A percentile compares a stretch with the other conserved stretches of the same genome.
phyloP scores from a whole-genome alignment of 2,329 filamentous ascomycete species.

The Elsinoe perseae region DNA sequence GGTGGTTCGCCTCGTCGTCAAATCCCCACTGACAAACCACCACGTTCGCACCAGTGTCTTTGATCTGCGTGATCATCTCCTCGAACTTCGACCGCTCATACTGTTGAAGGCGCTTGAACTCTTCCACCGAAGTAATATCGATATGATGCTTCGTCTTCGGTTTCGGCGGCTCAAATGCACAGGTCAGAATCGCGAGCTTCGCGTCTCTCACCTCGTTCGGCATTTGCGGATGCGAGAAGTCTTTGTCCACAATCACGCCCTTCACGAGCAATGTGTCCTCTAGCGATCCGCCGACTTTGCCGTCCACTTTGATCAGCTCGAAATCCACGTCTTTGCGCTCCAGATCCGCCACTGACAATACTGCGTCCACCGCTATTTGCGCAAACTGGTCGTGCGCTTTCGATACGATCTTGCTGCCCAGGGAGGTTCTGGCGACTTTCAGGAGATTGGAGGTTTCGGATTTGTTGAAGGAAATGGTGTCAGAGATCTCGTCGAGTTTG shows the following conservation, averaged over 20 bases:
- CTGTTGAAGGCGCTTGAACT: slow-evolving; percentile 94
- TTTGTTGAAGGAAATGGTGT: slow-evolving; percentile 76
- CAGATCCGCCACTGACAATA: slow-evolving; percentile 90
- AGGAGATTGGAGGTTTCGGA: slow-evolving; percentile 77
- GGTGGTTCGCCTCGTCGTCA: slow-evolving; percentile 96
- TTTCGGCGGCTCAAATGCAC: slow-evolving; percentile 97
- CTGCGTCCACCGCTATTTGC: slow-evolving; percentile 93
- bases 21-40: slow-evolving; percentile 99
- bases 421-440: slow-evolving; percentile 89
- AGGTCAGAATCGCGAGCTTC: slow-evolving; percentile 95
- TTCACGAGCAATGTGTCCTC: slow-evolving; percentile 94
- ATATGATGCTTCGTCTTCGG: slow-evolving; percentile 99
- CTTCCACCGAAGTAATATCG: slow-evolving; percentile 92
- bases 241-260: slow-evolving; percentile 98
- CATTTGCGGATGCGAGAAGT: slow-evolving; percentile 99
- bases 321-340: slow-evolving; percentile 97
- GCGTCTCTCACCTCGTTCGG: slow-evolving; percentile 89
- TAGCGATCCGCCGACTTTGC: slow-evolving; percentile 88
- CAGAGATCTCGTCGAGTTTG: slow-evolving; percentile 87
- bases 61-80: slow-evolving; percentile 98
- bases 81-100: slow-evolving; percentile 96
- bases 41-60: slow-evolving; percentile 91
- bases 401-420: slow-evolving; percentile 98
- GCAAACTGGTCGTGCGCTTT: slow-evolving; percentile 98
- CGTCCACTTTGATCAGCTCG: slow-evolving; percentile 98